Evolutionary conservation across 805 yeast species (phyloP), one percentile per base, ranked within the genome.

Genomic region (Candida namnaoensis): DNA sequence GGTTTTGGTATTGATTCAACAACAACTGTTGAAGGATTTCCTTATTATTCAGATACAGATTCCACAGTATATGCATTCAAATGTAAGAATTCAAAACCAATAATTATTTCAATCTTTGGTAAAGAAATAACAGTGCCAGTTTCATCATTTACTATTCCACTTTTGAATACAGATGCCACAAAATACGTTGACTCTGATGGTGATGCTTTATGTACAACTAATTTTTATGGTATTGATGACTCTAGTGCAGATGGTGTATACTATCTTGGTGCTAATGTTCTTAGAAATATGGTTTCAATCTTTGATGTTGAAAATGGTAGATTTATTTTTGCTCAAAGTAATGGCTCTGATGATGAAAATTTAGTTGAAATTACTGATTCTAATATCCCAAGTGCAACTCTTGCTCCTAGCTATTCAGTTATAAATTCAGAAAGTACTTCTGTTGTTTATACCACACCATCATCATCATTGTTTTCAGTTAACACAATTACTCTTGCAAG

Each of bases 11-110:
- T 26, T 37, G 46, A 65, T 34, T 58, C 57, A 49, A 52, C 53
- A 2, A 71, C 66, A 12, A 55, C 61, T 6, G 38, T 58, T 5
- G 38, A 50, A 12, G 72, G 66, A 46, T 30, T 8, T 12, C 33
- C 13, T 8, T 30, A 12, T 13, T 30, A 30, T 30, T 30, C 33
- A 11, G 13, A 9, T 11, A 12, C 7, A 12, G 33, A 30, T 12
- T 8, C 33, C n/a, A 30, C 28, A 26, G 28, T 30, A 8, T 72
- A 71, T 47, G 38, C 56, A 15, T 50, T 54, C 45, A 54, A 51
- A 37, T 53, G 57, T 41, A 27, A 41, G 10, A 27, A 46, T 34
- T 51, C 54, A 3, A 35, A 38, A 13, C 40, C 48, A 1, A 23
- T 53, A 9, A 34, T 32, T 8, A 37, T 53, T 3, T 41, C 45